These are phyloP conservation scores for Bathelium albidoporum DNA, from an alignment of 495 filamentous ascomycete genomes.

Conservation along the genomic window DNA sequence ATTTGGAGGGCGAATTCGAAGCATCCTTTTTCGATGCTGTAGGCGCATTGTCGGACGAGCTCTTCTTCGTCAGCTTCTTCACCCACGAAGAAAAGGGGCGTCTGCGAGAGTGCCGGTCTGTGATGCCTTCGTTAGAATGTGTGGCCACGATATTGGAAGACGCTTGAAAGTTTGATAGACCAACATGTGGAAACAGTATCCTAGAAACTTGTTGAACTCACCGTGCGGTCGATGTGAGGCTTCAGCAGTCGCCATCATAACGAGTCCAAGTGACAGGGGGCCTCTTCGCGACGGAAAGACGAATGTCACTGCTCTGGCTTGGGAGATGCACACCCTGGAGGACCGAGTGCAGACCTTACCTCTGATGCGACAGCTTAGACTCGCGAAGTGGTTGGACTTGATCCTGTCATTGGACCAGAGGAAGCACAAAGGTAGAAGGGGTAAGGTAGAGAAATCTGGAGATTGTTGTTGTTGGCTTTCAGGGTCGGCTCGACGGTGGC, in stretches of 20 bases:
- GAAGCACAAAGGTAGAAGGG: not conserved
- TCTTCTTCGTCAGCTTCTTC: conserved; percentile 78
- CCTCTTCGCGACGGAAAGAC: not conserved
- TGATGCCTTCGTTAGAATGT: conserved; percentile 1
- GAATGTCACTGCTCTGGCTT: not conserved
- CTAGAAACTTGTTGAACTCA: conserved; percentile 32
- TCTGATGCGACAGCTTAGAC: not conserved
- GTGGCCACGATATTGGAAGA: not conserved
- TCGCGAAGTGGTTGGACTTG: not conserved
- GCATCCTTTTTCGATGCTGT: conserved; percentile 42
- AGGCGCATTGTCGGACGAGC: conserved; percentile 31
- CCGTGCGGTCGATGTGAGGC: conserved; percentile 54
- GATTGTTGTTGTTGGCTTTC: not conserved
- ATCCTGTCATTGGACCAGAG: not conserved
- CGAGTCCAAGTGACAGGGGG: not conserved
- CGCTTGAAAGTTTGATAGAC: conserved; percentile 8
- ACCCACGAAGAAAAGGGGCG: conserved; percentile 87
- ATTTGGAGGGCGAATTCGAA: conserved; percentile 34
- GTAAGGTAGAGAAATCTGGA: not conserved
- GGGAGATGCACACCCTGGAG: not conserved
- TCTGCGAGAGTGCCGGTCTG: conserved; percentile 60
- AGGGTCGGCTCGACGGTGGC: not conserved
- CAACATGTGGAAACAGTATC: not conserved
- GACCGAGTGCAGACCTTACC: not conserved
- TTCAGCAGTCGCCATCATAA: conserved; percentile 58